A percentile compares a stretch with the other conserved stretches of the same genome.
phyloP scores from a whole-genome alignment of 495 filamentous ascomycete species.

The Pseudevernia furfuracea region DNA sequence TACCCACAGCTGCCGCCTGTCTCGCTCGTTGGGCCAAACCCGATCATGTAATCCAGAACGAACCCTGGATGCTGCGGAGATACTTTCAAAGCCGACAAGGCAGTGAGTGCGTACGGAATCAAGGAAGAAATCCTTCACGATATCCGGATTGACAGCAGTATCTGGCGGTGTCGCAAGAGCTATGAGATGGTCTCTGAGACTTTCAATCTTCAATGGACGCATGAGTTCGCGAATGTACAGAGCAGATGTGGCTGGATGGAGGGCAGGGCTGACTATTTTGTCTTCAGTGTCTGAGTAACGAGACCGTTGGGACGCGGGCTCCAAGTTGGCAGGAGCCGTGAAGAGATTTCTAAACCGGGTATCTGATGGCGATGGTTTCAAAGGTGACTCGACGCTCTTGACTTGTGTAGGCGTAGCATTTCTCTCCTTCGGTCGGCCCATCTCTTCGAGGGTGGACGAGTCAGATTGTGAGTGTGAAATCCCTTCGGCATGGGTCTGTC shows the following conservation, averaged over 20 bases:
- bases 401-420: neutral
- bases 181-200: slow-evolving; percentile 59
- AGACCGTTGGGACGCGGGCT: slow-evolving; percentile 19
- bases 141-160: slow-evolving; percentile 39
- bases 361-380: slow-evolving; percentile 23
- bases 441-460: neutral
- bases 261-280: slow-evolving; percentile 51
- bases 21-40: slow-evolving; percentile 81
- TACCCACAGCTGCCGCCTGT: slow-evolving; percentile 75
- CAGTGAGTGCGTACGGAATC: slow-evolving; percentile 85
- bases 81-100: slow-evolving; percentile 60
- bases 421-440: neutral
- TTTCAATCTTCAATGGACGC: slow-evolving; percentile 64
- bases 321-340: slow-evolving; percentile 26
- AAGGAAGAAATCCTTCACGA: slow-evolving; percentile 64
- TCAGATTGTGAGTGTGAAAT: neutral
- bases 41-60: slow-evolving; percentile 67
- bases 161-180: slow-evolving; percentile 56
- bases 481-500: neutral
- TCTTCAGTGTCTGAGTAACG: slow-evolving; percentile 34
- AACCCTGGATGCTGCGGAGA: slow-evolving; percentile 68
- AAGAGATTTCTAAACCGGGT: slow-evolving; percentile 52
- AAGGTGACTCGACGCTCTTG: slow-evolving; percentile 16
- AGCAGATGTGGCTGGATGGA: slow-evolving; percentile 75
- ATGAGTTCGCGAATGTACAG: slow-evolving; percentile 90